Evolutionary conservation across 768 basidiomycete genomes (phyloP).

Genomic region (Pseudohyphozyma bogoriensis): DNA sequence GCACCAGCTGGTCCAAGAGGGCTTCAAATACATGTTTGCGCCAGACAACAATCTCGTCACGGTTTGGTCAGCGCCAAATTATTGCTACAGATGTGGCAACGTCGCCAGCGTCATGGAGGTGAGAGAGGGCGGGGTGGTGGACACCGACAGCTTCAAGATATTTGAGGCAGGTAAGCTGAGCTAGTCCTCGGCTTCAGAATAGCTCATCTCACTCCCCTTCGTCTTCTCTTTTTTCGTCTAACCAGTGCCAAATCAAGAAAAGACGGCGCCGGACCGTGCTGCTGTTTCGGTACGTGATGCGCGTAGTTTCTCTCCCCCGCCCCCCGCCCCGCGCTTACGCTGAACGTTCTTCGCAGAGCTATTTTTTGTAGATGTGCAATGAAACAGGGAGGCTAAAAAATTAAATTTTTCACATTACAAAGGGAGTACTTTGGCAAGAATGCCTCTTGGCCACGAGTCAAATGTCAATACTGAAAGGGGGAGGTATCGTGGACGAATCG

Average conservation of each 20-base stretch:
- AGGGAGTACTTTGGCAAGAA: no score
- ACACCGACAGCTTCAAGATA: conserved; percentile 23
- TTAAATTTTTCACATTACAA: no score
- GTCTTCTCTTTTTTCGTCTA: neutral
- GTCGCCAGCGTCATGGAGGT: conserved; percentile 83
- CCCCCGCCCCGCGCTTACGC: neutral
- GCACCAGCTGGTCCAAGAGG: conserved; percentile 92
- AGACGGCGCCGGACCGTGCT: neutral
- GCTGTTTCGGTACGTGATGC: neutral
- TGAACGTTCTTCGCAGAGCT: neutral
- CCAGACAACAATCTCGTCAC: conserved; percentile 52
- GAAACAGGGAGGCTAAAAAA: no score
- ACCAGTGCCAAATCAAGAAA: conserved; percentile 24
- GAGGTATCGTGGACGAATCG: no score
- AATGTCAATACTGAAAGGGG: no score
- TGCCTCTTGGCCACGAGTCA: no score
- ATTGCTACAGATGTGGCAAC: conserved; percentile 73
- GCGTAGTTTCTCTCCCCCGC: neutral
- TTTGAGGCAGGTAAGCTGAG: conserved; percentile 25
- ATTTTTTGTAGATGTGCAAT: neutral
- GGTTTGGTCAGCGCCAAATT: conserved; percentile 82
- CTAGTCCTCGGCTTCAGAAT: neutral
- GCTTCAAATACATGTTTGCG: conserved; percentile 44
- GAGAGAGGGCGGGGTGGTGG: conserved; percentile 43
- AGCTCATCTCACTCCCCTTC: neutral